These are phyloP conservation scores for Ichthyophthirius multifiliis DNA, from an alignment of 169 alveolate species.

Conservation along the genomic window DNA sequence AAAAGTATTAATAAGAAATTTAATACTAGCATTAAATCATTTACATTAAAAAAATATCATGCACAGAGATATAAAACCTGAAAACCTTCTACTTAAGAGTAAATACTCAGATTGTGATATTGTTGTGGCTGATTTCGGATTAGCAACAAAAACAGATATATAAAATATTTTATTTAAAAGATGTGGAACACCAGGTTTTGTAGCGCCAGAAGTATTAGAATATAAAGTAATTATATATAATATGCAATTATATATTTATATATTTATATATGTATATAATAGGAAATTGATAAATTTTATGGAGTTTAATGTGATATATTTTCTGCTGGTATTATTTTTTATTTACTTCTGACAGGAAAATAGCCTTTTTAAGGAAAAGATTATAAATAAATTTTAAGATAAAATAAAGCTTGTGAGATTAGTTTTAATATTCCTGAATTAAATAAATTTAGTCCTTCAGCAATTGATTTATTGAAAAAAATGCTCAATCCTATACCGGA, in stretches of 20 bases:
- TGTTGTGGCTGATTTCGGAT: constrained; percentile 79
- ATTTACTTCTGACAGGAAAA: constrained; percentile 54
- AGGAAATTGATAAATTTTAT: constrained; percentile 52
- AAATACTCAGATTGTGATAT: constrained; percentile 65
- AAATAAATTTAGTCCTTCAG: constrained; percentile 34
- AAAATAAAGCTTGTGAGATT: constrained; percentile 57
- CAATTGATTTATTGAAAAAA: constrained; percentile 15
- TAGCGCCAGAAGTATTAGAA: constrained; percentile 64
- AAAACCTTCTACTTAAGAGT: constrained; percentile 57
- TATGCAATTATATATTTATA: background rate
- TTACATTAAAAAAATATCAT: constrained; percentile 58
- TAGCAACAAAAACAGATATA: constrained; percentile 53
- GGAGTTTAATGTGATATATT: constrained; percentile 61
- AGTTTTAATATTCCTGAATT: constrained; percentile 48
- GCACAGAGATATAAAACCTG: constrained; percentile 80
- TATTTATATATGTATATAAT: background rate
- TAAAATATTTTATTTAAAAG: constrained; percentile 50
- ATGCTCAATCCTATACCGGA: constrained; percentile 17
- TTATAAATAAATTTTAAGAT: constrained; percentile 52
- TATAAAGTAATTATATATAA: background rate
- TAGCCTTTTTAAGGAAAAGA: constrained; percentile 69
- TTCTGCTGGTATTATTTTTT: constrained; percentile 73
- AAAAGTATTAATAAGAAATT: constrained; percentile 45
- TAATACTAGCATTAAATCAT: constrained; percentile 55
- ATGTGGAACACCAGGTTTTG: constrained; percentile 81